phyloP scores from a whole-genome alignment of 306 rosid species.

The Fragaria nilgerrensis region DNA sequence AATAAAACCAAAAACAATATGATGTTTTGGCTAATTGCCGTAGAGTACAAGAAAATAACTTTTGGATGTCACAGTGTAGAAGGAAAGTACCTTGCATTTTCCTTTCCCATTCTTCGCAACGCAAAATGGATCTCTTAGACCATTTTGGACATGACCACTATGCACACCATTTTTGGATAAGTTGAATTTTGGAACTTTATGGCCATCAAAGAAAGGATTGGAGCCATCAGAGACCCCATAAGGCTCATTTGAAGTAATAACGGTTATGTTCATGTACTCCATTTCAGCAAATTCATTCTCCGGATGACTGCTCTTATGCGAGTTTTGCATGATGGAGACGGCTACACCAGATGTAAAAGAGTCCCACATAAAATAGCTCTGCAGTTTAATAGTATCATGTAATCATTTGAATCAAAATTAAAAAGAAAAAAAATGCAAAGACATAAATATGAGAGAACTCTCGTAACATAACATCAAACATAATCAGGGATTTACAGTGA shows the following conservation, averaged over 20 bases:
- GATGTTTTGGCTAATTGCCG: not conserved
- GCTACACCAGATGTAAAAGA: slow-evolving; percentile 83
- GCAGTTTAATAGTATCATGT: slow-evolving; percentile 24
- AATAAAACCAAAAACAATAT: not conserved
- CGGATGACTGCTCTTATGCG: slow-evolving; percentile 34
- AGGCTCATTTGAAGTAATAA: slow-evolving; percentile 80
- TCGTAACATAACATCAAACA: not conserved
- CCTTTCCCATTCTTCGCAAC: slow-evolving; percentile 66
- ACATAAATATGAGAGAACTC: not conserved
- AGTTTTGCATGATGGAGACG: slow-evolving; percentile 67
- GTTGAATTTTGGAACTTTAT: slow-evolving; percentile 54
- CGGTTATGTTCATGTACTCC: slow-evolving; percentile 86
- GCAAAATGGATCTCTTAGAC: slow-evolving; percentile 82
- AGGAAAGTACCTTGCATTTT: slow-evolving; percentile 59
- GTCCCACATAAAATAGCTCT: slow-evolving; percentile 97
- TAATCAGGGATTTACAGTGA: slow-evolving; percentile 42
- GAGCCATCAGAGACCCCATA: slow-evolving; percentile 80
- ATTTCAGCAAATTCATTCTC: slow-evolving; percentile 84
- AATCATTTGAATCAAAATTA: slow-evolving; percentile 15
- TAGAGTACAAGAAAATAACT: not conserved
- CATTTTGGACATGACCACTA: slow-evolving; percentile 84
- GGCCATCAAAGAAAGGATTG: slow-evolving; percentile 70
- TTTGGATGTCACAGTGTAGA: not conserved
- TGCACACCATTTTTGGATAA: slow-evolving; percentile 69
- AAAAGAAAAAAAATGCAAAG: not conserved